Conservation (phyloP, 2,329 filamentous ascomycete species). For the Ploettnerulaceae sp. region DNA sequence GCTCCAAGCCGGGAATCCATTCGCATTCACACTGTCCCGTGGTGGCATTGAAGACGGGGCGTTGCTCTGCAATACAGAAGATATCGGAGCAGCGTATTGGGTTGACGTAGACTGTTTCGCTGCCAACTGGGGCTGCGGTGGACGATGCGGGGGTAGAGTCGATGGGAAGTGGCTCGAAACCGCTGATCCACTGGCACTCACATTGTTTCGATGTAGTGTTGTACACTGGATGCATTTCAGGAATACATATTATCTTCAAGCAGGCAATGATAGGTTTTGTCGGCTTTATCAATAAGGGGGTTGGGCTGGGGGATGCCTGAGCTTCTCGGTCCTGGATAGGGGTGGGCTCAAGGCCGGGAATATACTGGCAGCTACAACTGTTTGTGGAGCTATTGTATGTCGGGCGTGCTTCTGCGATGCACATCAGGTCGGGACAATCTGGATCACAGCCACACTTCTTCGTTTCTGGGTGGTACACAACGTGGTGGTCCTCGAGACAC, state of each 20-base stretch:
- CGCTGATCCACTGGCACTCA: conserved; percentile 14
- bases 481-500: conserved; percentile 15
- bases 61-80: conserved; percentile 18
- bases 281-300: neutral
- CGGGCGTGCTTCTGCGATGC: conserved; percentile 13
- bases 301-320: neutral
- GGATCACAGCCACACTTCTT: conserved; percentile 18
- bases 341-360: conserved; percentile 12
- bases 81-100: conserved; percentile 13
- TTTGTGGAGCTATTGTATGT: conserved; percentile 16
- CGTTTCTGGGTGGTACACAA: conserved; percentile 20
- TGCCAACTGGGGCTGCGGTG: neutral
- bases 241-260: conserved; percentile 9
- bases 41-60: conserved; percentile 6
- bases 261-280: neutral
- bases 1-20: conserved; percentile 20
- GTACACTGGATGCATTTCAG: conserved; percentile 9
- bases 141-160: neutral
- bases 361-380: conserved; percentile 18
- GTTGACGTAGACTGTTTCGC: neutral
- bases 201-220: conserved; percentile 9
- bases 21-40: conserved; percentile 13
- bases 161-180: conserved; percentile 5
- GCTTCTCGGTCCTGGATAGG: neutral
- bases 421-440: conserved; percentile 22